Evolutionary conservation across 2,329 filamentous ascomycete species (phyloP).

Genomic region (Penicillium sp.): DNA sequence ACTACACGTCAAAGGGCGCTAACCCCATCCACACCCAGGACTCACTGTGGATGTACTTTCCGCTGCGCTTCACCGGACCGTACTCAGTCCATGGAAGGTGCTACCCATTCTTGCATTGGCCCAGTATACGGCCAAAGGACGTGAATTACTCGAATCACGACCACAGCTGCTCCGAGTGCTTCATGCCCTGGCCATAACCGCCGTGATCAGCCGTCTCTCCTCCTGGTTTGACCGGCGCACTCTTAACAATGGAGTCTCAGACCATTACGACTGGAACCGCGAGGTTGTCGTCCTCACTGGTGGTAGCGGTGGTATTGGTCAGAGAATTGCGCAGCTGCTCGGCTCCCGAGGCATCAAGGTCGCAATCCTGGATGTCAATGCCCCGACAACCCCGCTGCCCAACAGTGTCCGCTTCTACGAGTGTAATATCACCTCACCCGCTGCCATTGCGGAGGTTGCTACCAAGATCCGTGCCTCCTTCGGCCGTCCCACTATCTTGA

Average conservation of each 20-base stretch:
- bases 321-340: constrained; percentile 58
- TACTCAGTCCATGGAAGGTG: constrained; percentile 59
- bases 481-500: constrained; percentile 62
- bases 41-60: constrained; percentile 57
- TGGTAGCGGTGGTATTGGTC: constrained; percentile 68
- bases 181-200: constrained; percentile 49
- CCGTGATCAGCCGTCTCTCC: constrained; percentile 46
- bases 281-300: constrained; percentile 71
- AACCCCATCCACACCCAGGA: constrained; percentile 23
- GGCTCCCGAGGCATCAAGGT: constrained; percentile 60
- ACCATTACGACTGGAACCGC: constrained; percentile 49
- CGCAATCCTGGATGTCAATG: constrained; percentile 57
- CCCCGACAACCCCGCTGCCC: constrained; percentile 27
- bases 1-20: not conserved
- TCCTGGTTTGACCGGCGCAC: constrained; percentile 48
- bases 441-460: constrained; percentile 49
- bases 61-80: constrained; percentile 53
- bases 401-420: constrained; percentile 58
- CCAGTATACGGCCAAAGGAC: constrained; percentile 58
- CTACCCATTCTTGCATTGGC: constrained; percentile 59
- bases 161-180: constrained; percentile 49
- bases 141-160: constrained; percentile 49
- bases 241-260: constrained; percentile 40
- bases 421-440: constrained; percentile 61
- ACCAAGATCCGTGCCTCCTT: constrained; percentile 49